Evolutionary conservation across 73 alveolate genomes (phyloP), one percentile per base, ranked within the genome.

Genomic region (Paraurostyla sp.): DNA sequence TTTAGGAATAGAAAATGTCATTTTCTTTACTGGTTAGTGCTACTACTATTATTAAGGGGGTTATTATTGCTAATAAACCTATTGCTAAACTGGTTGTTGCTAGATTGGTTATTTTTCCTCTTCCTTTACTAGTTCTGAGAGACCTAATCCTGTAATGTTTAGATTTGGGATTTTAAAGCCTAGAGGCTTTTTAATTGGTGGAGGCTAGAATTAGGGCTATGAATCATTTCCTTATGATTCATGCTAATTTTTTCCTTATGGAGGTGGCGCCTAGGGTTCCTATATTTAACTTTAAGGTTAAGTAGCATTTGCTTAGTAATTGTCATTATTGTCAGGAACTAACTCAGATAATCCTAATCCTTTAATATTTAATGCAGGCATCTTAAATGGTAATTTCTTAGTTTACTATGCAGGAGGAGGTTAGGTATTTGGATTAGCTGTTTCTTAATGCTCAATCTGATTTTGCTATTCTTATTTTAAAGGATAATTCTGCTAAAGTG

Each of bases 271-370:
- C n/a, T n/a, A n/a, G n/a, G n/a, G n/a, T n/a, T n/a, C n/a, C n/a
- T n/a, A n/a, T n/a, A n/a, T n/a, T n/a, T n/a, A n/a, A n/a, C n/a
- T n/a, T n/a, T n/a, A n/a, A n/a, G n/a, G n/a, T n/a, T n/a, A n/a
- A n/a, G n/a, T n/a, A n/a, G n/a, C n/a, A n/a, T n/a, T n/a, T n/a
- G n/a, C n/a, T n/a, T n/a, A n/a, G n/a, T n/a, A n/a, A n/a, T n/a
- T n/a, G n/a, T n/a, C n/a, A n/a, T n/a, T 40, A 13, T 65, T 36
- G 11, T 73, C 86, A 11, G 29, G 42, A 3, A 45, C 86, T 0
- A 73, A 13, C 0, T 73, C 86, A 20, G 86, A 48, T 16, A 73
- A 45, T 13, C 86, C 86, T 45, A 73, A 30, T 20, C 86, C 86
- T 6, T 51, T 56, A 33, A 73, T 36, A 45, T 73, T 73, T n/a